Evolutionary conservation across 495 filamentous ascomycete genomes (phyloP).

Genomic region (Thermochaetoides thermophila): DNA sequence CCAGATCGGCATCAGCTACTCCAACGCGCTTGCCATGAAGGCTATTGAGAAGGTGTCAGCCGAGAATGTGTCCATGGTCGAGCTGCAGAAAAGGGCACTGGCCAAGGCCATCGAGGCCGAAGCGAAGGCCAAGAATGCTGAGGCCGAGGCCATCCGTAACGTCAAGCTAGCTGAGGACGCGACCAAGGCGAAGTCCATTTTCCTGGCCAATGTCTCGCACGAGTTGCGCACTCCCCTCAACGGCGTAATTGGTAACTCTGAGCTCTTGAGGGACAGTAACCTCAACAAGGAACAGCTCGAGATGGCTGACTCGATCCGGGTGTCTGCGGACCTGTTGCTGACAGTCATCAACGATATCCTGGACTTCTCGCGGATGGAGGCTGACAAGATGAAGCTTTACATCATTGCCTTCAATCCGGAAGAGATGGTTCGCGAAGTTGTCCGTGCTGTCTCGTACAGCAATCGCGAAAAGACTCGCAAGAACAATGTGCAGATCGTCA

Average conservation of each 20-base stretch:
- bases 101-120: conserved; percentile 67
- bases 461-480: conserved; percentile 57
- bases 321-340: conserved; percentile 81
- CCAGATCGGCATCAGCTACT: conserved; percentile 77
- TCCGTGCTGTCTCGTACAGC: conserved; percentile 71
- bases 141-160: conserved; percentile 71
- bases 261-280: conserved; percentile 63
- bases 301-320: conserved; percentile 82
- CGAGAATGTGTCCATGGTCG: conserved; percentile 76
- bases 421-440: conserved; percentile 77
- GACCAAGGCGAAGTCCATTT: conserved; percentile 79
- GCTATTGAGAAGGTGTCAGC: conserved; percentile 63
- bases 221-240: conserved; percentile 77
- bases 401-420: conserved; percentile 71
- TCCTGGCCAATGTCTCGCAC: conserved; percentile 84
- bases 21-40: conserved; percentile 75
- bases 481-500: conserved; percentile 44
- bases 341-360: conserved; percentile 91
- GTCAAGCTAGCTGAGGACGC: conserved; percentile 85
- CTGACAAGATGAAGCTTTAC: conserved; percentile 88
- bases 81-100: conserved; percentile 69
- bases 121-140: conserved; percentile 66
- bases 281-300: conserved; percentile 72
- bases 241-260: conserved; percentile 81
- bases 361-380: conserved; percentile 87